Evolutionary conservation across 805 yeast species (phyloP).

Genomic region (Citeromyces matritensis): DNA sequence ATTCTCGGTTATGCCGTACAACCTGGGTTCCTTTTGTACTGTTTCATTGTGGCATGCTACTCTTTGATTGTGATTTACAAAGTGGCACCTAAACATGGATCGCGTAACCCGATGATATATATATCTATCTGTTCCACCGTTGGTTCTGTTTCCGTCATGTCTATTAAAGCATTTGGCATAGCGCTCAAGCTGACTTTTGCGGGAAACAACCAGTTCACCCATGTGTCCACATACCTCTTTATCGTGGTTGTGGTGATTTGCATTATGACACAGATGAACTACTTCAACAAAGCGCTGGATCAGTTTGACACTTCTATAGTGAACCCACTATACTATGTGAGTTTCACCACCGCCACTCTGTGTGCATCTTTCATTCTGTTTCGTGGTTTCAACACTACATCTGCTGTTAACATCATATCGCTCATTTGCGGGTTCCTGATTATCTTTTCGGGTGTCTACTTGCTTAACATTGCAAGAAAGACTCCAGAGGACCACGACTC

Average conservation of each 20-base stretch:
- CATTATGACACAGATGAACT: constrained; percentile 84
- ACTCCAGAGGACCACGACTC: constrained; percentile 34
- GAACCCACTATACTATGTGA: constrained; percentile 80
- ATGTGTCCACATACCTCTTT: constrained; percentile 72
- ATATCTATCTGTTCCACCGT: constrained; percentile 82
- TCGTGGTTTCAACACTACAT: constrained; percentile 75
- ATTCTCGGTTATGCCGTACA: constrained; percentile 65
- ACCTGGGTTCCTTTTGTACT: constrained; percentile 63
- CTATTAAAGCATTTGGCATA: constrained; percentile 87
- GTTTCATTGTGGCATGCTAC: constrained; percentile 45
- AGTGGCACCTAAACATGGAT: constrained; percentile 71
- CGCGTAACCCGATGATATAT: constrained; percentile 75
- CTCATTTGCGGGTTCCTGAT: constrained; percentile 74
- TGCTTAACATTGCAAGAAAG: constrained; percentile 65
- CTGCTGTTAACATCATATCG: constrained; percentile 67
- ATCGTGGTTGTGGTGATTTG: constrained; percentile 65
- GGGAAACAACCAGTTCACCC: constrained; percentile 82
- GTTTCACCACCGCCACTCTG: constrained; percentile 80
- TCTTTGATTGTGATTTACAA: constrained; percentile 68
- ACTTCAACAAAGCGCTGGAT: constrained; percentile 84
- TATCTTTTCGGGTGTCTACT: constrained; percentile 77
- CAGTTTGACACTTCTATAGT: constrained; percentile 89
- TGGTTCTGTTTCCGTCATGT: constrained; percentile 83
- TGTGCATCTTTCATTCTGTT: constrained; percentile 77
- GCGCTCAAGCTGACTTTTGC: constrained; percentile 73